Evolutionary conservation across 2,329 filamentous ascomycete genomes (phyloP).

Genomic region (Metarhizium sp.): DNA sequence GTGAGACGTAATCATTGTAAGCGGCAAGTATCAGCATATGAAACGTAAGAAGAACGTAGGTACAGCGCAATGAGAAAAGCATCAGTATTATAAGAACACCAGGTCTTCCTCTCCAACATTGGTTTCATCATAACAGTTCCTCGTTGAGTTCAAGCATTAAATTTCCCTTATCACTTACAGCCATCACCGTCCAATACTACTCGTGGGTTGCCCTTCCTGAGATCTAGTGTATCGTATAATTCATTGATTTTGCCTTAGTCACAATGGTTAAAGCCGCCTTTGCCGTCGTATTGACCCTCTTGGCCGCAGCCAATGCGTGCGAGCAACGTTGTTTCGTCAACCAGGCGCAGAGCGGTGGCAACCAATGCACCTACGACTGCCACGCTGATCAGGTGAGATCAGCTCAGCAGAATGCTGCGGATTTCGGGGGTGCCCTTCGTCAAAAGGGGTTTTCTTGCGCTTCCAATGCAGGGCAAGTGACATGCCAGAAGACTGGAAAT

Average conservation of each 20-base stretch:
- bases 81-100: too few relatives aligned
- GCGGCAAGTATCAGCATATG: too few relatives aligned
- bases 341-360: background rate
- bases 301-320: background rate
- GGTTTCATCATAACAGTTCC: too few relatives aligned
- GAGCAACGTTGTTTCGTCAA: background rate
- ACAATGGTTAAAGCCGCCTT: background rate
- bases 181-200: background rate
- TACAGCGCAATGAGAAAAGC: too few relatives aligned
- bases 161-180: background rate
- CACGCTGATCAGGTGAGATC: background rate
- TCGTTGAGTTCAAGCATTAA: too few relatives aligned
- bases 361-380: background rate
- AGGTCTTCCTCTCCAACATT: too few relatives aligned
- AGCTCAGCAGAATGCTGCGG: background rate
- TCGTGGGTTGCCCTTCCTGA: background rate
- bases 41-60: too few relatives aligned
- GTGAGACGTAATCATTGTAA: too few relatives aligned
- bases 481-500: background rate
- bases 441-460: background rate
- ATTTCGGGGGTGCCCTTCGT: background rate
- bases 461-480: background rate
- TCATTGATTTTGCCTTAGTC: background rate
- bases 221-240: background rate
- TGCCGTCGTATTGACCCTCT: background rate